Percentiles rank a stretch among this genome's conserved stretches.
These are phyloP conservation scores for Lepidium didymum DNA, from an alignment of 345 rosid species.

Conservation along the genomic window DNA sequence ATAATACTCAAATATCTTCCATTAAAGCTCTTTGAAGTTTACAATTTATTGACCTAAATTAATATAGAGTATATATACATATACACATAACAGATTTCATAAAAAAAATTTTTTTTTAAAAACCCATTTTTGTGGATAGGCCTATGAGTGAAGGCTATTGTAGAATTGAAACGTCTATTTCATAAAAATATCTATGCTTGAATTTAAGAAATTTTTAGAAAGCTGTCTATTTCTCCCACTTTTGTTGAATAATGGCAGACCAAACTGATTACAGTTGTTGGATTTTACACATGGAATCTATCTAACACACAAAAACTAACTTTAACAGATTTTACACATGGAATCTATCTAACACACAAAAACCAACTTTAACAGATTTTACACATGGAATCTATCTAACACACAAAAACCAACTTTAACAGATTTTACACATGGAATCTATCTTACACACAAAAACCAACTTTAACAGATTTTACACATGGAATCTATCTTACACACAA, in stretches of 20 bases:
- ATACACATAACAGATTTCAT: too few relatives aligned
- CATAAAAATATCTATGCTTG: neutral
- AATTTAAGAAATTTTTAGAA: neutral
- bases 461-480: too few relatives aligned
- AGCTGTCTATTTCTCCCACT: slow-evolving; percentile 4
- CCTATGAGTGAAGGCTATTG: neutral
- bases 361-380: too few relatives aligned
- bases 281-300: slow-evolving; percentile 17
- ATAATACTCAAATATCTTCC: neutral
- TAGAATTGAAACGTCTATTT: neutral
- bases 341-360: slow-evolving; percentile 4
- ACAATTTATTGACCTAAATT: neutral
- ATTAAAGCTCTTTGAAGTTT: neutral
- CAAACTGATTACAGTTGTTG: slow-evolving; percentile 9
- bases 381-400: slow-evolving; percentile 11
- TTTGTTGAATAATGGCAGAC: slow-evolving; percentile 22
- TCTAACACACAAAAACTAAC: neutral
- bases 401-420: too few relatives aligned
- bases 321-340: slow-evolving; percentile 7
- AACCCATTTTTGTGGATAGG: neutral
- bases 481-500: slow-evolving; percentile 3
- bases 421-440: slow-evolving; percentile 12
- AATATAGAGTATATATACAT: neutral
- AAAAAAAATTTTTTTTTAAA: too few relatives aligned
- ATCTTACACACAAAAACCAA: neutral